phyloP scores from a whole-genome alignment of 345 rosid genomes.

The Brassica incana region DNA sequence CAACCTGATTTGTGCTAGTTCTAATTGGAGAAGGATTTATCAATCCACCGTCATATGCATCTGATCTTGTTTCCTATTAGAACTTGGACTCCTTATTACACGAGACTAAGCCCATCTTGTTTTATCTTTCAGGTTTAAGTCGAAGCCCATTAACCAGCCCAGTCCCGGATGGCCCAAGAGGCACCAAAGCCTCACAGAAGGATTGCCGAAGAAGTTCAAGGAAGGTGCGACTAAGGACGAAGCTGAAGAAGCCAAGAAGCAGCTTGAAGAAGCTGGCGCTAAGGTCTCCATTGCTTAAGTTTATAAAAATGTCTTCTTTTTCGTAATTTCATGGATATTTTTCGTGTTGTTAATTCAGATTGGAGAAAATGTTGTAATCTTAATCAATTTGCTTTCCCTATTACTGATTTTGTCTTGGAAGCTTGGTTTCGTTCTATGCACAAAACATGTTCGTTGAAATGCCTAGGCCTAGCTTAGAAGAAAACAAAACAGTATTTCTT shows the following conservation, averaged over 20 bases:
- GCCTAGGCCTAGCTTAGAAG: neutral
- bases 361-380: constrained; percentile 24
- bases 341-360: constrained; percentile 5
- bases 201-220: constrained; percentile 85
- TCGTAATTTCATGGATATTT: neutral
- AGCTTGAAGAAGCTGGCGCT: constrained; percentile 80
- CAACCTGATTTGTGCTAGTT: too few species aligned
- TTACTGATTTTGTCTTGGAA: too few species aligned
- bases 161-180: too few species aligned
- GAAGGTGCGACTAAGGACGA: constrained; percentile 72
- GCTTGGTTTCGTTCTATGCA: constrained; percentile 7
- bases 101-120: too few species aligned
- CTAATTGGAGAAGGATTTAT: too few species aligned
- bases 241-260: constrained; percentile 78
- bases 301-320: neutral
- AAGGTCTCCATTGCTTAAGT: constrained; percentile 52
- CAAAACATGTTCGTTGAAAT: constrained; percentile 32
- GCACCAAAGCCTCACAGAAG: too few species aligned
- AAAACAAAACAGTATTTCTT: neutral
- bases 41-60: too few species aligned
- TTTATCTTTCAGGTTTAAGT: too few species aligned
- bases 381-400: constrained; percentile 10
- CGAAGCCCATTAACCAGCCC: too few species aligned
- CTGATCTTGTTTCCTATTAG: too few species aligned
- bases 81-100: too few species aligned